Percentiles rank a stretch among this genome's conserved stretches.
These are phyloP conservation scores for Amanita fuliginea DNA, from an alignment of 768 basidiomycete genomes.

Conservation along the genomic window DNA sequence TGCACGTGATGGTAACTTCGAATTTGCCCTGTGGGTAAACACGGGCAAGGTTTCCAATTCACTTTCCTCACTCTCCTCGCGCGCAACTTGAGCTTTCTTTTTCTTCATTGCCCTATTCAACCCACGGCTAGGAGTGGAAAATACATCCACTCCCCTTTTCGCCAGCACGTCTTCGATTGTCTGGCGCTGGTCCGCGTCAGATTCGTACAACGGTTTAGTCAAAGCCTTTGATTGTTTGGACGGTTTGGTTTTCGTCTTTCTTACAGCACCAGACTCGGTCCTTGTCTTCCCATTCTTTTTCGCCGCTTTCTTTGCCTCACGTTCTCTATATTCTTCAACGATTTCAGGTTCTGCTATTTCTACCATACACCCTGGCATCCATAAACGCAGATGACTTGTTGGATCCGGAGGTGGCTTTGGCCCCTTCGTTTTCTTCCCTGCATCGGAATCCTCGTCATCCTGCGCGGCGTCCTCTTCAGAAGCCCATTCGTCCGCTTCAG, in stretches of 20 bases:
- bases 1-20: not conserved
- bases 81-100: not conserved
- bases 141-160: not conserved
- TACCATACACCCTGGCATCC: conserved; percentile 81
- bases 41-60: not conserved
- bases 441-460: conserved; percentile 20
- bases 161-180: not conserved
- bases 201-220: not conserved
- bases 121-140: not conserved
- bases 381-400: conserved; percentile 48
- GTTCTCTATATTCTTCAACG: conserved; percentile 48
- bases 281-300: conserved; percentile 39
- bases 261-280: conserved; percentile 7
- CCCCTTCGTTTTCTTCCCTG: conserved; percentile 16
- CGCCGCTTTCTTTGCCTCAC: conserved; percentile 31
- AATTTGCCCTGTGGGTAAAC: not conserved
- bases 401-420: conserved; percentile 36
- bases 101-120: not conserved
- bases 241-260: conserved; percentile 10
- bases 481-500: conserved; percentile 38
- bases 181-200: not conserved
- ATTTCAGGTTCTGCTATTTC: conserved; percentile 53
- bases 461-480: conserved; percentile 33
- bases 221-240: not conserved
- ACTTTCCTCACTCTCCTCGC: not conserved